A percentile compares a stretch with the other conserved stretches of the same genome.
Conservation (phyloP, 805 yeast genomes). For the Hanseniaspora clermontiae region DNA sequence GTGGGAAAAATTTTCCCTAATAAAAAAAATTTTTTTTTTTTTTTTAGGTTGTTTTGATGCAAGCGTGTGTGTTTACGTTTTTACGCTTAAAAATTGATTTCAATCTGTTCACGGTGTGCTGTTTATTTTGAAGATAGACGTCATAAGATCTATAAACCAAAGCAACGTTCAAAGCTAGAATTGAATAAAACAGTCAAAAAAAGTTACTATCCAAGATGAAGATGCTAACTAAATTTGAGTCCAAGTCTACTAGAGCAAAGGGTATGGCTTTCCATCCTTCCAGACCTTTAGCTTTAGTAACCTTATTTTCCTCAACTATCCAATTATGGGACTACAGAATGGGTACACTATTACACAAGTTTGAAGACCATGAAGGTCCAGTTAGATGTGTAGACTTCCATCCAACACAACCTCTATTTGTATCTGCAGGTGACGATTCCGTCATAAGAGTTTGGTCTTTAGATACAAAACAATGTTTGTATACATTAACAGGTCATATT, state of each 20-base stretch:
- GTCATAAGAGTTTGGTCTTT: conserved; percentile 92
- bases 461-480: conserved; percentile 78
- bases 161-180: background rate
- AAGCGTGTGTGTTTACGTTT: background rate
- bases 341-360: conserved; percentile 94
- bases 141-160: background rate
- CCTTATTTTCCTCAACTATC: conserved; percentile 93
- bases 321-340: conserved; percentile 98
- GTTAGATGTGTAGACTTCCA: conserved; percentile 92
- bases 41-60: background rate
- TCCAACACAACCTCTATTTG: conserved; percentile 95
- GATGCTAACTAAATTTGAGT: conserved; percentile 84
- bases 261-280: conserved; percentile 92
- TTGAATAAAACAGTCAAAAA: background rate
- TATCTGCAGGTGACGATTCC: conserved; percentile 95
- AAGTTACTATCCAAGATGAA: conserved; percentile 37
- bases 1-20: background rate
- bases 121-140: background rate
- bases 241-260: conserved; percentile 94
- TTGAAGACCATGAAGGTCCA: conserved; percentile 97
- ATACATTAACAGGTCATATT: conserved; percentile 83
- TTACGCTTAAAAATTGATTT: background rate
- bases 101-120: background rate
- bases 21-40: background rate
- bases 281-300: conserved; percentile 91